These are phyloP conservation scores for Naegleria lovaniensis DNA, from an alignment of 208 protist genomes.

Conservation along the genomic window DNA sequence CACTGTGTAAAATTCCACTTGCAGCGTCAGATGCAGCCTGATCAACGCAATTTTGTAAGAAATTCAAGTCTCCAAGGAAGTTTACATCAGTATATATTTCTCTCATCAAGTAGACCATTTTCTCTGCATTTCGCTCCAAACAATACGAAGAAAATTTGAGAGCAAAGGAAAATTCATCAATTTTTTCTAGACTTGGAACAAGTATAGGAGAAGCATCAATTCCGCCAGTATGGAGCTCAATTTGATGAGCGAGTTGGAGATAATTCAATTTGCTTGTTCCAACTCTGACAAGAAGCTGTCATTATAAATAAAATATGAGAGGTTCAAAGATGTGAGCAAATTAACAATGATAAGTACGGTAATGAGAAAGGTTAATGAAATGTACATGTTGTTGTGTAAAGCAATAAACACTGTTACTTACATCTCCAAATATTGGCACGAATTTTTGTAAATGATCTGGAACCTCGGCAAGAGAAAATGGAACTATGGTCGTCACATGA, in stretches of 20 bases:
- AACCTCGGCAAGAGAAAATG: neutral
- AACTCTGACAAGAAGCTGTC: neutral
- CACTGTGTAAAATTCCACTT: neutral
- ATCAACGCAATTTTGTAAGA: conserved; percentile 4
- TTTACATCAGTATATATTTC: neutral
- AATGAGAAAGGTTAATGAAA: too few relatives aligned
- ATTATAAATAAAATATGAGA: neutral
- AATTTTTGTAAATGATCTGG: neutral
- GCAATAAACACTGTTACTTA: neutral
- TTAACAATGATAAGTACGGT: too few relatives aligned
- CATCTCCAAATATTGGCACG: neutral
- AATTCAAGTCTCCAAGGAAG: neutral
- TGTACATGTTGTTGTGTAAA: too few relatives aligned
- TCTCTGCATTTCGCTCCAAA: conserved; percentile 10
- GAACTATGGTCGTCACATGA: neutral
- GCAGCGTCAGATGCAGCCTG: neutral
- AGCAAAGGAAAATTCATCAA: neutral
- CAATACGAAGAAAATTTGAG: neutral
- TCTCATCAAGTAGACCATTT: neutral
- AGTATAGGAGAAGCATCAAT: neutral
- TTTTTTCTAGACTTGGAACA: neutral
- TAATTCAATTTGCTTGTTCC: neutral
- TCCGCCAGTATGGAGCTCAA: conserved; percentile 14
- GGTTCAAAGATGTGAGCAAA: too few relatives aligned
- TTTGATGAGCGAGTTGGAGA: neutral